Evolutionary conservation across 2,329 filamentous ascomycete genomes (phyloP).

Genomic region (Periconia macrospinosa): DNA sequence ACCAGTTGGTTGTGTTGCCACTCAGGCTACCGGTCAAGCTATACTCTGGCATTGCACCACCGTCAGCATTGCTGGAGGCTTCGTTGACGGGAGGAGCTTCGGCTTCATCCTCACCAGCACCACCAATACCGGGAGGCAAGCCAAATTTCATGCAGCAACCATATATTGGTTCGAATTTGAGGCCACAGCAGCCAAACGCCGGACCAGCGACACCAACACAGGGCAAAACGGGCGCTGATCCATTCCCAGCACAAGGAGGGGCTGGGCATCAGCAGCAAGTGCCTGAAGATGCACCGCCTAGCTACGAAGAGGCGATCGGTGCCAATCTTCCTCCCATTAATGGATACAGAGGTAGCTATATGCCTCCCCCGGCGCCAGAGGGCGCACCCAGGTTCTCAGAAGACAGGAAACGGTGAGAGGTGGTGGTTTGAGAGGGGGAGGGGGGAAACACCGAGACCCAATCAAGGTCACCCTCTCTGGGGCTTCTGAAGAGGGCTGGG

Average conservation of each 20-base stretch:
- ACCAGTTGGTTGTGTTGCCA: slow-evolving; percentile 78
- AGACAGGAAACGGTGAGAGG: slow-evolving; percentile 37
- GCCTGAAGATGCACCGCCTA: slow-evolving; percentile 82
- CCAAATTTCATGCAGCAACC: slow-evolving; percentile 7
- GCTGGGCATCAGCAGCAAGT: slow-evolving; percentile 42
- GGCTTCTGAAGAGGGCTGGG: not conserved
- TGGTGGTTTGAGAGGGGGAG: not conserved
- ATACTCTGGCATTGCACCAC: slow-evolving; percentile 85
- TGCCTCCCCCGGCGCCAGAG: slow-evolving; percentile 45
- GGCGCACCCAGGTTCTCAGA: slow-evolving; percentile 40
- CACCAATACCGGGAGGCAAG: not conserved
- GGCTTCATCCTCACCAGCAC: not conserved
- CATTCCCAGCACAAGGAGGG: slow-evolving; percentile 23
- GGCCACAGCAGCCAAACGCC: slow-evolving; percentile 11
- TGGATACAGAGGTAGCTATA: slow-evolving; percentile 69
- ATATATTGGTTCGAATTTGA: slow-evolving; percentile 10
- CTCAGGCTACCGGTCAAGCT: slow-evolving; percentile 78
- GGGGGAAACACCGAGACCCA: not conserved
- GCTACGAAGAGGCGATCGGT: slow-evolving; percentile 91
- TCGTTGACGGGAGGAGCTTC: slow-evolving; percentile 45
- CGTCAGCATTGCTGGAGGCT: slow-evolving; percentile 72
- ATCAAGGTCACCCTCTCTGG: not conserved
- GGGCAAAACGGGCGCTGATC: slow-evolving; percentile 20
- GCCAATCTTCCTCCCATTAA: slow-evolving; percentile 74
- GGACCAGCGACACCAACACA: slow-evolving; percentile 26